Evolutionary conservation across 2,329 filamentous ascomycete genomes (phyloP), one percentile per base, ranked within the genome.

Genomic region (Ceratocystis diversiconidia): DNA sequence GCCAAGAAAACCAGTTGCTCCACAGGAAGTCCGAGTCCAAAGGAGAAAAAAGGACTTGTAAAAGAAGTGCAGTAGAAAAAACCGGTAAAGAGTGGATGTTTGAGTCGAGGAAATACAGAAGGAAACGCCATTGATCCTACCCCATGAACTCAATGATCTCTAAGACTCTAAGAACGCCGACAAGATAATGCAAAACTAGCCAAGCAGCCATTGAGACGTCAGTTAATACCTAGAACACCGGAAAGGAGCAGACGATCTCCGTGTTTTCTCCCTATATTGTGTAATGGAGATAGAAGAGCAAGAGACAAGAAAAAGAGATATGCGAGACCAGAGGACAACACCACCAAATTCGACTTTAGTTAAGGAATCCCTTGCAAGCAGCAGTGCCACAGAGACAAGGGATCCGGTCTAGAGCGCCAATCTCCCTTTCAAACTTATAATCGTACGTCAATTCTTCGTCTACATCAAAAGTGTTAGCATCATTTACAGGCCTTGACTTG

Each of bases 361-460:
- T 99, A 77, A 99, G 89, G 80, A 97, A 99, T 69, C 94, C 94
- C 80, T 99, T 99, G 80, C 94, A 99, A 61, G 90, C 91, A 36
- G 92, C 85, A 55, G 92, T 96, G 68, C 94, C 94, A 76, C 94
- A 99, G 62, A 99, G 85, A 79, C 94, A 99, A 62, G 94, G 94
- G 71, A 99, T 96, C 69, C 94, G 90, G 75, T 99, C 94, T 69
- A 91, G 84, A 71, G 90, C 95, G 72, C 91, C 91, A 72, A 95
- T 90, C 77, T 99, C 94, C 71, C 94, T 89, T 79, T 99, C 94
- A 75, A 99, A 99, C 76, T 99, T 99, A 83, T 99, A 99, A 79
- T 99, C 94, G 79, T 99, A 99, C 1, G 94, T 99, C 74, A 99
- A 85, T 80, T 99, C 94, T 78, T 99, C 94, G 74, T 96, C 94